phyloP scores from a whole-genome alignment of 2,329 filamentous ascomycete genomes.

The Colletotrichum plurivorum region DNA sequence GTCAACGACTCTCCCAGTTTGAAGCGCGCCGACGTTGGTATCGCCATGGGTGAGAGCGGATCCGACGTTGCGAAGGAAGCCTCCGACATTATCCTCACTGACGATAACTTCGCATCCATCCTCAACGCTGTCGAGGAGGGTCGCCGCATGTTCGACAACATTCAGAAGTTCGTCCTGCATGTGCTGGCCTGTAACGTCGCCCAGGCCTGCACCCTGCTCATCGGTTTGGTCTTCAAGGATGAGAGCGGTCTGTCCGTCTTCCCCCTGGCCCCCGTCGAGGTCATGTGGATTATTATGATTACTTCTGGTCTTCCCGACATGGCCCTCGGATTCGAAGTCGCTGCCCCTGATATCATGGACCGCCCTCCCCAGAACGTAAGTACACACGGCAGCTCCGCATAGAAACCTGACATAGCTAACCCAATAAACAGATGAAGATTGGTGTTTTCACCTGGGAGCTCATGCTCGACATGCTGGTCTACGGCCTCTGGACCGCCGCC shows the following conservation, averaged over 20 bases:
- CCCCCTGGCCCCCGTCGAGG: conserved; percentile 79
- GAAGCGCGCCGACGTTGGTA: conserved; percentile 78
- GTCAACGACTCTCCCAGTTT: conserved; percentile 80
- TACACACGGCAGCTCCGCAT: conserved; percentile 39
- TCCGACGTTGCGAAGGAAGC: conserved; percentile 81
- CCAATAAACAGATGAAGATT: conserved; percentile 48
- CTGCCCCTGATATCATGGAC: conserved; percentile 77
- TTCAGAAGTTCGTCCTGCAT: conserved; percentile 80
- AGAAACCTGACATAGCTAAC: neutral
- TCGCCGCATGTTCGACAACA: conserved; percentile 80
- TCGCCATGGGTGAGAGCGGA: conserved; percentile 78
- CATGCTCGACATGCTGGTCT: conserved; percentile 75
- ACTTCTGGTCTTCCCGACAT: conserved; percentile 82
- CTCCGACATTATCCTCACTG: conserved; percentile 76
- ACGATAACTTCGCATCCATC: conserved; percentile 81
- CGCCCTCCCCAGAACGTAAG: conserved; percentile 76
- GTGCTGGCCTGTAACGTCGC: conserved; percentile 78
- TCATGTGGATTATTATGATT: conserved; percentile 86
- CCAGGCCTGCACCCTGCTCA: conserved; percentile 76
- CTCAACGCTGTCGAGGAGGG: conserved; percentile 80
- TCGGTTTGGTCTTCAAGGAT: conserved; percentile 81
- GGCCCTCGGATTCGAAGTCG: conserved; percentile 80
- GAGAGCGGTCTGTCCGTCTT: conserved; percentile 74
- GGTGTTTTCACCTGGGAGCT: conserved; percentile 78
- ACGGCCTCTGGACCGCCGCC: conserved; percentile 76